Conservation (phyloP, 2,329 filamentous ascomycete genomes). For the Amauroascus verrucosus region DNA sequence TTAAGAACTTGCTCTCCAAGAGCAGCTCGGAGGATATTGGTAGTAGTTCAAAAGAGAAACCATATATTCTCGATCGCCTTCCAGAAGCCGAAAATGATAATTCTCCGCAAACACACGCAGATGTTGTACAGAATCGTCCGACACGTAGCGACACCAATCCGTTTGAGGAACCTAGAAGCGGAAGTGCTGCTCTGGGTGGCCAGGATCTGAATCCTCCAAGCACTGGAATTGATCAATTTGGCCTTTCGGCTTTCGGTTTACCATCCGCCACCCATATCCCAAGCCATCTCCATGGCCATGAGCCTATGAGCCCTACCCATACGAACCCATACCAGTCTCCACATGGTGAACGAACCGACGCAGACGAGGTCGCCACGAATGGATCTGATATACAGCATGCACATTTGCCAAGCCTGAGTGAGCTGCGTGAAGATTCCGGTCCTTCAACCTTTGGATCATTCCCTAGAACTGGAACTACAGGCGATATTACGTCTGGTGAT, state of each 20-base stretch:
- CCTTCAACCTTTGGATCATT: conserved; percentile 46
- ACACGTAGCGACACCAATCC: conserved; percentile 42
- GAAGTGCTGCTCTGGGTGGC: conserved; percentile 61
- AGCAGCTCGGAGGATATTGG: conserved; percentile 58
- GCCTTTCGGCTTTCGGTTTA: conserved; percentile 52
- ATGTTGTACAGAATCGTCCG: conserved; percentile 37
- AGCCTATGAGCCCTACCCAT: conserved; percentile 79
- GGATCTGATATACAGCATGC: conserved; percentile 45
- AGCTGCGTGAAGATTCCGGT: conserved; percentile 42
- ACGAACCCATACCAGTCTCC: conserved; percentile 96
- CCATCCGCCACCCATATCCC: conserved; percentile 48
- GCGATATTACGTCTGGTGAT: conserved; percentile 59
- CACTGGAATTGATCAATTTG: conserved; percentile 43
- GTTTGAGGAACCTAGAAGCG: conserved; percentile 44
- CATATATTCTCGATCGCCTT: conserved; percentile 44
- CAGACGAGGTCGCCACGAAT: conserved; percentile 48
- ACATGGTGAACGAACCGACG: conserved; percentile 59
- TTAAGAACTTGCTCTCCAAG: conserved; percentile 76
- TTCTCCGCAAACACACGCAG: conserved; percentile 44
- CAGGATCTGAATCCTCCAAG: conserved; percentile 54
- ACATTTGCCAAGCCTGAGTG: conserved; percentile 44
- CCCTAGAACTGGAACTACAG: conserved; percentile 45
- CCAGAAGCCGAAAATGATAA: conserved; percentile 42
- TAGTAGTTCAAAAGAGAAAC: conserved; percentile 45
- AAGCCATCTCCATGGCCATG: conserved; percentile 43